phyloP scores from a whole-genome alignment of 2,329 filamentous ascomycete species.

The Talaromyces sp. region DNA sequence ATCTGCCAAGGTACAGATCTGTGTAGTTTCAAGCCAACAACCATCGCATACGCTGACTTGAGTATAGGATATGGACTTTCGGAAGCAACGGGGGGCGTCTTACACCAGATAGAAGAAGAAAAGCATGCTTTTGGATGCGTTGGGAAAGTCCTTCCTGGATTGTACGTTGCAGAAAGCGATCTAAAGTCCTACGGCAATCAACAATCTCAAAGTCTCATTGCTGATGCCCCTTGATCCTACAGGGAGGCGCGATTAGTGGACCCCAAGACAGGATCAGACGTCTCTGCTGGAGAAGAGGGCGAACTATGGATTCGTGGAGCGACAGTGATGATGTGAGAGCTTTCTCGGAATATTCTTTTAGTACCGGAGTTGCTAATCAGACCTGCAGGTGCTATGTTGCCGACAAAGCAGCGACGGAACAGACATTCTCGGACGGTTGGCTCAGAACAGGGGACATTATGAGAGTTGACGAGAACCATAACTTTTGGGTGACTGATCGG shows the following conservation, averaged over 20 bases:
- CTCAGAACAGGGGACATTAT: slow-evolving; percentile 23
- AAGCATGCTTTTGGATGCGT: slow-evolving; percentile 20
- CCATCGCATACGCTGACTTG: not conserved
- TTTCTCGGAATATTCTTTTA: too few relatives aligned
- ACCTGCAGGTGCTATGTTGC: slow-evolving; percentile 22
- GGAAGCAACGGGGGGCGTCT: slow-evolving; percentile 20
- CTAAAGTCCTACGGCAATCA: too few relatives aligned
- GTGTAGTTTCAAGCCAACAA: not conserved
- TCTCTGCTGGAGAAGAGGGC: slow-evolving; percentile 21
- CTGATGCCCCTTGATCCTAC: not conserved
- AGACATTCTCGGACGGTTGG: slow-evolving; percentile 23
- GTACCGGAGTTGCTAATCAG: too few relatives aligned
- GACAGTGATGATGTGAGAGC: slow-evolving; percentile 21
- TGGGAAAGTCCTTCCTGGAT: slow-evolving; percentile 22
- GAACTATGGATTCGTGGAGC: slow-evolving; percentile 24
- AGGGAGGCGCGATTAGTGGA: slow-evolving; percentile 23
- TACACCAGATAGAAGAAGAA: slow-evolving; percentile 22
- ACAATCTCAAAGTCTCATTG: not conserved
- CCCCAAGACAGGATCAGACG: slow-evolving; percentile 20
- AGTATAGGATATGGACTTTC: slow-evolving; percentile 22
- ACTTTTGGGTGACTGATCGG: slow-evolving; percentile 25
- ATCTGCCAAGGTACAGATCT: slow-evolving; percentile 21
- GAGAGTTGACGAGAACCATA: slow-evolving; percentile 20
- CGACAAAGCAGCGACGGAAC: slow-evolving; percentile 20
- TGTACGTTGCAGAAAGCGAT: slow-evolving; percentile 3